A percentile compares a stretch with the other conserved stretches of the same genome.
phyloP scores from a whole-genome alignment of 257 asterid genomes.

The Lycium ferocissimum region DNA sequence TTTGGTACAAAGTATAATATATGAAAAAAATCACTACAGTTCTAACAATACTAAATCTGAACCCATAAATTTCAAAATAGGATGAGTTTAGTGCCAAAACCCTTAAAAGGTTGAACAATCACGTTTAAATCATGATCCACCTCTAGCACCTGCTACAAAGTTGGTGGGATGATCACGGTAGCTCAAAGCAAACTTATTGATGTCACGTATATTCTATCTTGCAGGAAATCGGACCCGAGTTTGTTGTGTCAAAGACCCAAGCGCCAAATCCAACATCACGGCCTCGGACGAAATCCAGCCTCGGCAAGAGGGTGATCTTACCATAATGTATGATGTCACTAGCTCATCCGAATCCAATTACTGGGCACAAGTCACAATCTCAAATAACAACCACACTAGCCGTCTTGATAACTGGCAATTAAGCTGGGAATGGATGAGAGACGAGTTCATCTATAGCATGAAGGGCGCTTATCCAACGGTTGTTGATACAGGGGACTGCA shows the following conservation, averaged over 20 bases:
- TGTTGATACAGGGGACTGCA: slow-evolving; percentile 55
- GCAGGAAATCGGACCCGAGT: slow-evolving; percentile 49
- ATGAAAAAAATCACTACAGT: too few species aligned
- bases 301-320: slow-evolving; percentile 59
- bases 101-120: too few species aligned
- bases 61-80: too few species aligned
- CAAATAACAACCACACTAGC: slow-evolving; percentile 56
- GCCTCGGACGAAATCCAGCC: slow-evolving; percentile 35
- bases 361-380: slow-evolving; percentile 64
- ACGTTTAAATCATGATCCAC: too few species aligned
- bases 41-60: too few species aligned
- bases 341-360: slow-evolving; percentile 53
- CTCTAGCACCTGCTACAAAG: not conserved
- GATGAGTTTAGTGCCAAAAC: too few species aligned
- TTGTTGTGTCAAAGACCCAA: slow-evolving; percentile 55
- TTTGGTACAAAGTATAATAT: too few species aligned
- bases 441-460: slow-evolving; percentile 69
- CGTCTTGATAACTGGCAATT: slow-evolving; percentile 66
- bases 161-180: not conserved
- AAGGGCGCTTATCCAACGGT: slow-evolving; percentile 63
- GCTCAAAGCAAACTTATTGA: not conserved
- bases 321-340: slow-evolving; percentile 63
- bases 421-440: slow-evolving; percentile 75
- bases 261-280: slow-evolving; percentile 38
- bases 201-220: not conserved